Evolutionary conservation across 2,329 filamentous ascomycete species (phyloP).

Genomic region (Alternaria novae-zelandiae): DNA sequence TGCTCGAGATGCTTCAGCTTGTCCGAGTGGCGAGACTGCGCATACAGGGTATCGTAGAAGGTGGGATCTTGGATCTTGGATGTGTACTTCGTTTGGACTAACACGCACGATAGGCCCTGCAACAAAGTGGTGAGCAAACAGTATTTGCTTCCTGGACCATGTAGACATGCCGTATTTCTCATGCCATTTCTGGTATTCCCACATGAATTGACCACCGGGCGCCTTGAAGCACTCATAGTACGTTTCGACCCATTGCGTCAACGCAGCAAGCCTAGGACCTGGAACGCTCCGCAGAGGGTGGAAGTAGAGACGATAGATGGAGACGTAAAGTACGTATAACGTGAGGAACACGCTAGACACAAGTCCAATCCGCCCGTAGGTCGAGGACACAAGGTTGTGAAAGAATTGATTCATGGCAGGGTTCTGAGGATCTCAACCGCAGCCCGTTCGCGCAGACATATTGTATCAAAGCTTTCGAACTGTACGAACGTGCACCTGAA

Average conservation of each 20-base stretch:
- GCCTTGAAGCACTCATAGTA: slow-evolving; percentile 6
- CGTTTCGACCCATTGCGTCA: slow-evolving; percentile 23
- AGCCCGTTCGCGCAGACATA: background rate
- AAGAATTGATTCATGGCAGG: background rate
- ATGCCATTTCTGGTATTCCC: background rate
- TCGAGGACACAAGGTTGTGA: background rate
- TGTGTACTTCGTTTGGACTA: slow-evolving; percentile 5
- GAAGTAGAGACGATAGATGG: slow-evolving; percentile 9
- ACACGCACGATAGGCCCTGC: slow-evolving; percentile 8
- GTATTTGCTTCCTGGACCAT: background rate
- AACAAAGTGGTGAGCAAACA: background rate
- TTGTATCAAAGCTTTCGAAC: background rate
- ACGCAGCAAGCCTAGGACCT: slow-evolving; percentile 21
- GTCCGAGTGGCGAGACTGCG: background rate
- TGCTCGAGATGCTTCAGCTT: background rate
- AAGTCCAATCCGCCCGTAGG: background rate
- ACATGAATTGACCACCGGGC: background rate
- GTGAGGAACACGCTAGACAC: background rate
- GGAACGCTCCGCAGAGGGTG: slow-evolving; percentile 14
- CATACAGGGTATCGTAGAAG: background rate
- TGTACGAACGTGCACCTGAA: background rate
- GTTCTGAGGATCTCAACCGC: background rate
- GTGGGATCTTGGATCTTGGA: background rate
- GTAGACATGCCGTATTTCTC: background rate
- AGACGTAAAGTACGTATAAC: background rate